Evolutionary conservation across 495 filamentous ascomycete genomes (phyloP).

Genomic region (Hypoxylon crocopeplum): DNA sequence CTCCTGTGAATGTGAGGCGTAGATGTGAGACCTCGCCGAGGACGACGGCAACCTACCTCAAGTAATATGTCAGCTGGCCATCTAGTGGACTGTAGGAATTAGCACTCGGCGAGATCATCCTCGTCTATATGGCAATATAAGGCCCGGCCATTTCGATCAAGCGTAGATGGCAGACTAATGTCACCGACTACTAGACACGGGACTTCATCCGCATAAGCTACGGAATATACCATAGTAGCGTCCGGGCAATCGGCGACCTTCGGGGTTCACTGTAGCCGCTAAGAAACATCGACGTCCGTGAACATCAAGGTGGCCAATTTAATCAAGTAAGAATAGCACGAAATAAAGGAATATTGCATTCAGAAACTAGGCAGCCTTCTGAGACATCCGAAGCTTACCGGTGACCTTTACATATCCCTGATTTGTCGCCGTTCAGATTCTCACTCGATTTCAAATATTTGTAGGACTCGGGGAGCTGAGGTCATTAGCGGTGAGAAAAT

Average conservation of each 20-base stretch:
- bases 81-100: not conserved
- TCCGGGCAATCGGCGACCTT: constrained; percentile 13
- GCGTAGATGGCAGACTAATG: too few relatives aligned
- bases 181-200: too few relatives aligned
- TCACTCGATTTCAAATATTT: too few relatives aligned
- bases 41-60: not conserved
- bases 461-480: too few relatives aligned
- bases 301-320: constrained; percentile 1
- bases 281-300: not conserved
- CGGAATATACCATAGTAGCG: too few relatives aligned
- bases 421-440: constrained; percentile 1
- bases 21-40: constrained; percentile 10
- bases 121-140: too few relatives aligned
- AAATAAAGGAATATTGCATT: not conserved
- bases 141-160: too few relatives aligned
- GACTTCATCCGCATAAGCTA: too few relatives aligned
- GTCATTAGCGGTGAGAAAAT: not conserved
- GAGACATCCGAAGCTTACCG: not conserved
- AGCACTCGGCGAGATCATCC: not conserved
- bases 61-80: not conserved
- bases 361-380: too few relatives aligned
- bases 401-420: constrained; percentile 1
- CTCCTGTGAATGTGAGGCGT: not conserved
- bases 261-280: constrained; percentile 2
- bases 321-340: not conserved